Conservation (phyloP, 2,329 filamentous ascomycete species). For the Xylaria multiplex region DNA sequence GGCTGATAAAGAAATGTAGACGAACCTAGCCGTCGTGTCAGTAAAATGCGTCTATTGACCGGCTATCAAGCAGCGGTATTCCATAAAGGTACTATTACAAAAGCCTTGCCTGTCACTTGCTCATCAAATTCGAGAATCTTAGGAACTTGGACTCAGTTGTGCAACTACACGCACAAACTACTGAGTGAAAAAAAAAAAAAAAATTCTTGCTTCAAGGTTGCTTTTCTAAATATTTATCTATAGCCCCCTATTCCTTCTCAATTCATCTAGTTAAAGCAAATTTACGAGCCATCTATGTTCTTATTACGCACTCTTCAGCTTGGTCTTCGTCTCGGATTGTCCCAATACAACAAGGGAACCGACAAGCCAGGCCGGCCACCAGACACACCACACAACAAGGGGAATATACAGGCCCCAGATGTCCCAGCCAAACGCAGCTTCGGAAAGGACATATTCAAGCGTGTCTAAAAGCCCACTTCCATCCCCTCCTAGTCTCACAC, state of each 20-base stretch:
- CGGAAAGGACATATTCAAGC: conserved; percentile 69
- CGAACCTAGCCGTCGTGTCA: background rate
- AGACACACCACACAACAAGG: conserved; percentile 91
- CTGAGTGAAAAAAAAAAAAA: too few species aligned
- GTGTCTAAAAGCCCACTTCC: conserved; percentile 23
- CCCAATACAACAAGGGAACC: conserved; percentile 67
- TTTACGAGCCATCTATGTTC: background rate
- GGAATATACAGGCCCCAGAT: conserved; percentile 91
- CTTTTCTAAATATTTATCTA: background rate
- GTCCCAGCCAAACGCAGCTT: conserved; percentile 87
- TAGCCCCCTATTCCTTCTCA: background rate
- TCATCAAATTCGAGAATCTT: background rate
- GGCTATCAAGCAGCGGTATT: background rate
- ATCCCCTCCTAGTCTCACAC: background rate
- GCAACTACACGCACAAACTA: too few species aligned
- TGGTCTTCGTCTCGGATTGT: conserved; percentile 30
- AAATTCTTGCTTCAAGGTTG: background rate
- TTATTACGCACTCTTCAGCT: conserved; percentile 35
- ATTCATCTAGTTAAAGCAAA: background rate
- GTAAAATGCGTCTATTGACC: background rate
- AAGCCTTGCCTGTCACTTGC: background rate
- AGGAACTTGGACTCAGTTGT: background rate
- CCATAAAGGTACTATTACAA: background rate
- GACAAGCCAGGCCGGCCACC: conserved; percentile 92
- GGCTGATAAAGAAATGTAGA: background rate